These are phyloP conservation scores for Graphiopsis chlorocephala DNA, from an alignment of 2,329 filamentous ascomycete genomes.

Conservation along the genomic window DNA sequence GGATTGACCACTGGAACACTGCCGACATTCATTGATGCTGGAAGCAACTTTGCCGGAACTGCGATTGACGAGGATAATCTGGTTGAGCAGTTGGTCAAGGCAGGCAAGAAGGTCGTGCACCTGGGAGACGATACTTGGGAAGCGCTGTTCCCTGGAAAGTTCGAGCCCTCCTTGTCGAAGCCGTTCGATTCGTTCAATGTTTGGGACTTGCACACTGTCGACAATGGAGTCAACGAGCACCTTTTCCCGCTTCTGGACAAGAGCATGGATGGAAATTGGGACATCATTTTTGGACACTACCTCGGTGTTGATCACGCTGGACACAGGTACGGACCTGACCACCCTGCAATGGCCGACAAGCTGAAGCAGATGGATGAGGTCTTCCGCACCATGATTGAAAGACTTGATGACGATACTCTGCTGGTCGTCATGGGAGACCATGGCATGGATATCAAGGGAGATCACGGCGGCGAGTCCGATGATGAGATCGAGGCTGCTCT, in stretches of 20 bases:
- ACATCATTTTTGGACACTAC: conserved; percentile 91
- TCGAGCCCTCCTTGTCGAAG: conserved; percentile 78
- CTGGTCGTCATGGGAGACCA: conserved; percentile 98
- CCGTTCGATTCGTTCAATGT: conserved; percentile 98
- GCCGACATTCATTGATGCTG: conserved; percentile 89
- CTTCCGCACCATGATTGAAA: conserved; percentile 66
- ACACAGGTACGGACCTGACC: conserved; percentile 90
- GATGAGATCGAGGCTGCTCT: conserved; percentile 91
- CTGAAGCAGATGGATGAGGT: conserved; percentile 86
- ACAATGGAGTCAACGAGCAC: conserved; percentile 90
- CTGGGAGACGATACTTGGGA: conserved; percentile 99
- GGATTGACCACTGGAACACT: conserved; percentile 92
- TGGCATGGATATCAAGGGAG: conserved; percentile 95
- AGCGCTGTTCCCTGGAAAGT: conserved; percentile 87
- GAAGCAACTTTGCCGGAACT: conserved; percentile 91
- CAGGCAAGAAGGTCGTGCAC: conserved; percentile 79
- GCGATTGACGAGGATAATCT: conserved; percentile 92
- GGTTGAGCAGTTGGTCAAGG: conserved; percentile 60
- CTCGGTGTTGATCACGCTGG: conserved; percentile 96
- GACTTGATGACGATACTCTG: conserved; percentile 79
- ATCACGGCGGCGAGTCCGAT: conserved; percentile 97
- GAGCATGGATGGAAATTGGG: conserved; percentile 70
- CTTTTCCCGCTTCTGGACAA: conserved; percentile 76
- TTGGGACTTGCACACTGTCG: conserved; percentile 94
- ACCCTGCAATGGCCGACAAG: conserved; percentile 87